Percentiles rank a stretch among this genome's conserved stretches.
Evolutionary conservation across 306 rosid species (phyloP).

Genomic region (Quercus gilva): DNA sequence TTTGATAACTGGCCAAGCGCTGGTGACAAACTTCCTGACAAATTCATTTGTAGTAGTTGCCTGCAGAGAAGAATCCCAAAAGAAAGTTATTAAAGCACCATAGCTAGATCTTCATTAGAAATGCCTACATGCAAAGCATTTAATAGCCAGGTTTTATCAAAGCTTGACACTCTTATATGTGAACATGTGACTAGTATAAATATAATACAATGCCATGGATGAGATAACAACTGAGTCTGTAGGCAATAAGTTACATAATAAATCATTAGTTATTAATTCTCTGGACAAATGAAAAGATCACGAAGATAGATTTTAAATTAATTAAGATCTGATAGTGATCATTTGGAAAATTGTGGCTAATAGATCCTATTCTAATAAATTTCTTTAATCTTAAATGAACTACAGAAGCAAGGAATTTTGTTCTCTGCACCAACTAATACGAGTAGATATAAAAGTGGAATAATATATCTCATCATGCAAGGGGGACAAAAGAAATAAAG

Average conservation of each 20-base stretch:
- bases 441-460: neutral
- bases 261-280: neutral
- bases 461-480: neutral
- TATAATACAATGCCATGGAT: neutral
- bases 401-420: neutral
- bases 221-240: neutral
- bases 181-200: neutral
- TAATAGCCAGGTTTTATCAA: neutral
- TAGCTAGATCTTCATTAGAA: neutral
- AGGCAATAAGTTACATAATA: neutral
- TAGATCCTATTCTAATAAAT: neutral
- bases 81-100: neutral
- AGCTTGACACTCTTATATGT: neutral
- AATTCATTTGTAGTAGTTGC: slow-evolving; percentile 37
- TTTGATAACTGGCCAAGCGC: slow-evolving; percentile 42
- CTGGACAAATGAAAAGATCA: neutral
- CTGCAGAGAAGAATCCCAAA: slow-evolving; percentile 28
- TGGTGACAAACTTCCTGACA: slow-evolving; percentile 43
- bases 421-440: neutral
- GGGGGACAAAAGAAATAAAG: neutral
- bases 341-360: neutral
- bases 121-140: neutral
- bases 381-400: neutral
- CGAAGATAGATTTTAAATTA: neutral
- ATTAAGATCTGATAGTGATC: neutral